Evolutionary conservation across 2,329 filamentous ascomycete species (phyloP).

Genomic region (Emergomyces africanus): DNA sequence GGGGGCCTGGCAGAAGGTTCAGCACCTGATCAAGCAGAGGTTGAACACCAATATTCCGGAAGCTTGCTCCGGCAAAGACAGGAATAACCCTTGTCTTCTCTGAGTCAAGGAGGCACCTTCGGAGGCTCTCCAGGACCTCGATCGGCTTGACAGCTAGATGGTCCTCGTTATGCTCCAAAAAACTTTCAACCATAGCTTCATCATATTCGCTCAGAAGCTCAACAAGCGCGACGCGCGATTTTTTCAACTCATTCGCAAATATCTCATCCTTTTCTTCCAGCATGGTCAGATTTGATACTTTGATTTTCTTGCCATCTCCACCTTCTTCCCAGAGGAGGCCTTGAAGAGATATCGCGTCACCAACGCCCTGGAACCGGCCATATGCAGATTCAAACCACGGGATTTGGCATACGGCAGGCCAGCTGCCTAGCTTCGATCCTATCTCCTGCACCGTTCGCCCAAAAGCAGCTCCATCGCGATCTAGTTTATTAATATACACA

Average conservation of each 20-base stretch:
- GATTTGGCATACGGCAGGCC: conserved; percentile 87
- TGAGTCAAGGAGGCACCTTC: conserved; percentile 56
- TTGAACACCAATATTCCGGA: conserved; percentile 88
- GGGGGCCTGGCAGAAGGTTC: conserved; percentile 73
- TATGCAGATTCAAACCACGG: conserved; percentile 75
- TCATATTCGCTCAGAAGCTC: conserved; percentile 83
- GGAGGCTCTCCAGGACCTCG: conserved; percentile 60
- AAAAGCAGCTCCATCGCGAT: conserved; percentile 72
- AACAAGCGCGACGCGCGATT: conserved; percentile 63
- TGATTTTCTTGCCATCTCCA: conserved; percentile 50
- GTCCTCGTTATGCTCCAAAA: conserved; percentile 64
- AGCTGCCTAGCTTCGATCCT: conserved; percentile 62
- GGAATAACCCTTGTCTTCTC: conserved; percentile 60
- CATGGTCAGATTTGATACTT: conserved; percentile 44
- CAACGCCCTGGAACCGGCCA: conserved; percentile 67
- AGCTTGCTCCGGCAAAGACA: conserved; percentile 82
- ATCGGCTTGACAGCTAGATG: conserved; percentile 52
- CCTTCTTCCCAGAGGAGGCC: conserved; percentile 61
- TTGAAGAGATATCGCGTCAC: conserved; percentile 65
- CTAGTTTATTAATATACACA: conserved; percentile 73
- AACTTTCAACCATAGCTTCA: conserved; percentile 71
- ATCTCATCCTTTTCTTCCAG: conserved; percentile 36
- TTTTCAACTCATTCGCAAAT: conserved; percentile 55
- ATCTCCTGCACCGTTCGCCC: conserved; percentile 76
- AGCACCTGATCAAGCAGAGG: conserved; percentile 79